These are phyloP conservation scores for Cicer judaicum DNA, from an alignment of 306 rosid genomes.

Conservation along the genomic window DNA sequence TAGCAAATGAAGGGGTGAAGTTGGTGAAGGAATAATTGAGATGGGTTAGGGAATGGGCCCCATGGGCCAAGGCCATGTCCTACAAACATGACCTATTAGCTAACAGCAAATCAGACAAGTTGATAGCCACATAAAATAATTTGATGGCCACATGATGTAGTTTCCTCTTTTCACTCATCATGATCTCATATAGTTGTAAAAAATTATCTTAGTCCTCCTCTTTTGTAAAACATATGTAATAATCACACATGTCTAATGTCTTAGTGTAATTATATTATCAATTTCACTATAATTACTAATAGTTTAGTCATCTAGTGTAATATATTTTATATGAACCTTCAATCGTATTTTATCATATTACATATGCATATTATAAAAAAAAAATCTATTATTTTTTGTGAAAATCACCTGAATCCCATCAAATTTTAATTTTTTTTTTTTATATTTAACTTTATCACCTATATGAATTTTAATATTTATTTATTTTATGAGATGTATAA, in stretches of 20 bases:
- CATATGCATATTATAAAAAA: too few species aligned
- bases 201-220: too few species aligned
- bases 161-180: not conserved
- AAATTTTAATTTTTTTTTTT: too few species aligned
- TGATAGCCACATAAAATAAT: not conserved
- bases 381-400: too few species aligned
- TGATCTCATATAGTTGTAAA: not conserved
- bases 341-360: too few species aligned
- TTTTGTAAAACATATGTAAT: not conserved
- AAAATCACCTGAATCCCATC: too few species aligned
- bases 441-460: too few species aligned
- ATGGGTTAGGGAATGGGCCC: constrained; percentile 35
- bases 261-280: not conserved
- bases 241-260: not conserved
- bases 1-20: constrained; percentile 52
- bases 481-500: too few species aligned
- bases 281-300: too few species aligned
- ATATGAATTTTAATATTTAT: too few species aligned
- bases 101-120: constrained; percentile 15
- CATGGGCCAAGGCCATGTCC: not conserved
- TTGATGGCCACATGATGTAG: not conserved
- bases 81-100: not conserved
- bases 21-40: constrained; percentile 58
- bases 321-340: too few species aligned
- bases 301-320: too few species aligned